Evolutionary conservation across 2,329 filamentous ascomycete genomes (phyloP).

Genomic region (Claviceps humidiphila): DNA sequence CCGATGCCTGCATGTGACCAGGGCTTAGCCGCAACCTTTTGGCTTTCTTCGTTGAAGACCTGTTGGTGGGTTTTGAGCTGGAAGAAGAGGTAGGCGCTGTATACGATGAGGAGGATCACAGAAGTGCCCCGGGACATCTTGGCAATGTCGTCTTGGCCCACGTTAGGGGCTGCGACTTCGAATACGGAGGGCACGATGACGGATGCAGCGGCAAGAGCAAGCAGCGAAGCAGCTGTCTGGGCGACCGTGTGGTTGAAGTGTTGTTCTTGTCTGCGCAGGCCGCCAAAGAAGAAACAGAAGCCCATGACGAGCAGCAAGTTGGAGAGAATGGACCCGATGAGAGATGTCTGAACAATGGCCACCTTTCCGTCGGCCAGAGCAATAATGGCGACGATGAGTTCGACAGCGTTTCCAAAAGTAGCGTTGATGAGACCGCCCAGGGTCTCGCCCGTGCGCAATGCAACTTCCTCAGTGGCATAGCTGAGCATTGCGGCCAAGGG

Average conservation of each 20-base stretch:
- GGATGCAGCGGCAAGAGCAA: slow-evolving; percentile 65
- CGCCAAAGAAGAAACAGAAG: slow-evolving; percentile 86
- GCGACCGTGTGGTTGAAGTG: slow-evolving; percentile 88
- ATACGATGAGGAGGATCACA: slow-evolving; percentile 72
- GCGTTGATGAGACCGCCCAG: slow-evolving; percentile 82
- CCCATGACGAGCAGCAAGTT: slow-evolving; percentile 82
- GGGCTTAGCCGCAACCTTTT: slow-evolving; percentile 57
- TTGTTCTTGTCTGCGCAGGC: slow-evolving; percentile 65
- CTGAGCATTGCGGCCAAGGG: slow-evolving; percentile 77
- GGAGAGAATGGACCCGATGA: slow-evolving; percentile 84
- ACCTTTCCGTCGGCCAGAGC: slow-evolving; percentile 63
- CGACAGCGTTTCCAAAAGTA: slow-evolving; percentile 84
- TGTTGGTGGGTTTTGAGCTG: slow-evolving; percentile 74
- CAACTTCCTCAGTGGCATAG: slow-evolving; percentile 84
- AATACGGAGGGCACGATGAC: slow-evolving; percentile 89
- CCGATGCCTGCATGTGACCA: slow-evolving; percentile 21
- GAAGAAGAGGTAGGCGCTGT: slow-evolving; percentile 74
- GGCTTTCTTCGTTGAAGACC: slow-evolving; percentile 68
- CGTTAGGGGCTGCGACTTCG: slow-evolving; percentile 33
- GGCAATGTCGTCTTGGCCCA: slow-evolving; percentile 36
- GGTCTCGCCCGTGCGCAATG: slow-evolving; percentile 68
- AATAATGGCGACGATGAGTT: slow-evolving; percentile 79
- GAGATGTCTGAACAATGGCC: slow-evolving; percentile 79
- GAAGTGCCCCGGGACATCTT: slow-evolving; percentile 58
- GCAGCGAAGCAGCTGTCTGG: slow-evolving; percentile 71